A percentile compares a stretch with the other conserved stretches of the same genome.
These are phyloP conservation scores for Aspergillus oerlinghausenensis DNA, from an alignment of 2,329 filamentous ascomycete genomes.

Conservation along the genomic window DNA sequence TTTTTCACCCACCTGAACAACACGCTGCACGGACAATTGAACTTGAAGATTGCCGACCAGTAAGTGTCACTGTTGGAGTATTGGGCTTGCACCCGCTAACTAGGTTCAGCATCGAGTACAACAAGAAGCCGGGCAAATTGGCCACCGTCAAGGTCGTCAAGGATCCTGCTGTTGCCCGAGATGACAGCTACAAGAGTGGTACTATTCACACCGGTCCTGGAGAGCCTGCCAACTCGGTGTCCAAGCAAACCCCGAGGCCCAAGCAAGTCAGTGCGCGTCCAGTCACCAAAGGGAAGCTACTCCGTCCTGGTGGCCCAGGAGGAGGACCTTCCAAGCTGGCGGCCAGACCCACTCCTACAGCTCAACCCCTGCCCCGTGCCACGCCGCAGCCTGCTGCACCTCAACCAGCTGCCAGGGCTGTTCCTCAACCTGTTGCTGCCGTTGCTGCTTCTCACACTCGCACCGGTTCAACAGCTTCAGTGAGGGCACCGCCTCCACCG, in stretches of 20 bases:
- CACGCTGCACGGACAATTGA: slow-evolving; percentile 73
- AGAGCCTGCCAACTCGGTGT: slow-evolving; percentile 76
- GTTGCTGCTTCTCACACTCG: slow-evolving; percentile 44
- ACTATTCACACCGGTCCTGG: slow-evolving; percentile 82
- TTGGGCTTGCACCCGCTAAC: slow-evolving; percentile 6
- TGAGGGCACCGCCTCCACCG: slow-evolving; percentile 62
- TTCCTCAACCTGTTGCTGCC: slow-evolving; percentile 42
- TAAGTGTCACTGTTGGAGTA: slow-evolving; percentile 28
- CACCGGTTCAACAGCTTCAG: slow-evolving; percentile 54
- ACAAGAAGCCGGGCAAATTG: slow-evolving; percentile 94
- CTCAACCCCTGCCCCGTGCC: slow-evolving; percentile 33
- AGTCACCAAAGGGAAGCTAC: slow-evolving; percentile 88
- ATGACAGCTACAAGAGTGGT: slow-evolving; percentile 91
- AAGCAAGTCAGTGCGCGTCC: slow-evolving; percentile 83
- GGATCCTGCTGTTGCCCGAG: slow-evolving; percentile 66
- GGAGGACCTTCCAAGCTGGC: slow-evolving; percentile 71
- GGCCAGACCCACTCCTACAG: slow-evolving; percentile 33
- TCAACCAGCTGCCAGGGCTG: slow-evolving; percentile 37
- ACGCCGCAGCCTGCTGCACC: slow-evolving; percentile 30
- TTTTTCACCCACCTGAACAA: slow-evolving; percentile 88
- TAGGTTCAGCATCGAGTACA: slow-evolving; percentile 69
- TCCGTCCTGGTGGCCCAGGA: slow-evolving; percentile 82
- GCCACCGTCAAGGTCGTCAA: slow-evolving; percentile 85
- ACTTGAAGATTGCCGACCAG: slow-evolving; percentile 72
- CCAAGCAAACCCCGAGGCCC: slow-evolving; percentile 77